Percentiles rank a stretch among this genome's conserved stretches.
Evolutionary conservation across 2,329 filamentous ascomycete genomes (phyloP).

Genomic region (Cercospora zeina): DNA sequence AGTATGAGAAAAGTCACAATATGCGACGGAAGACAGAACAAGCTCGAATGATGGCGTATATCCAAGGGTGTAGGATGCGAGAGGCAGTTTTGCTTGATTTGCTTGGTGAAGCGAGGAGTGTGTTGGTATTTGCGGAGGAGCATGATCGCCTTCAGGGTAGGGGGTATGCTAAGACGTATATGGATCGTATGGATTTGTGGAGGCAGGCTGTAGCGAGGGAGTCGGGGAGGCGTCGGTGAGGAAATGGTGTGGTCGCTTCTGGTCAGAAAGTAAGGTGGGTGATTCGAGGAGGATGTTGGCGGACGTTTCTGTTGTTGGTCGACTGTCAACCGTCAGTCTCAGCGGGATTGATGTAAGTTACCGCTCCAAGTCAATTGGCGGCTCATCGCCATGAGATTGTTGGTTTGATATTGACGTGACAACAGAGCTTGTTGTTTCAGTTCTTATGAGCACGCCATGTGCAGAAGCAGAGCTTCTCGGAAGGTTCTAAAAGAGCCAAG

Average conservation of each 20-base stretch:
- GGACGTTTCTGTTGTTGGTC: neutral
- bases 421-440: neutral
- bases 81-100: slow-evolving; percentile 4
- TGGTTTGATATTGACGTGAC: neutral
- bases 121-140: neutral
- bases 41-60: slow-evolving; percentile 12
- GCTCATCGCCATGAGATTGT: neutral
- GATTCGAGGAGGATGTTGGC: neutral
- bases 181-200: slow-evolving; percentile 11
- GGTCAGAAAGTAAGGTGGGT: neutral
- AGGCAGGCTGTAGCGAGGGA: slow-evolving; percentile 1
- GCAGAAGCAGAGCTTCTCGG: neutral
- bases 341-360: neutral
- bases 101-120: slow-evolving; percentile 1
- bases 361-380: no score
- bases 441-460: neutral
- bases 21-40: neutral
- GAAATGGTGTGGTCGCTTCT: neutral
- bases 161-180: slow-evolving; percentile 7
- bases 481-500: neutral
- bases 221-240: neutral
- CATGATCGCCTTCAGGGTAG: neutral
- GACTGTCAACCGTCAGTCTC: neutral
- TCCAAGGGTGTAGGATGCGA: slow-evolving; percentile 8
- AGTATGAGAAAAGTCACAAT: neutral